These are phyloP conservation scores for Claviceps sp. DNA, from an alignment of 2,329 filamentous ascomycete genomes.

Conservation along the genomic window DNA sequence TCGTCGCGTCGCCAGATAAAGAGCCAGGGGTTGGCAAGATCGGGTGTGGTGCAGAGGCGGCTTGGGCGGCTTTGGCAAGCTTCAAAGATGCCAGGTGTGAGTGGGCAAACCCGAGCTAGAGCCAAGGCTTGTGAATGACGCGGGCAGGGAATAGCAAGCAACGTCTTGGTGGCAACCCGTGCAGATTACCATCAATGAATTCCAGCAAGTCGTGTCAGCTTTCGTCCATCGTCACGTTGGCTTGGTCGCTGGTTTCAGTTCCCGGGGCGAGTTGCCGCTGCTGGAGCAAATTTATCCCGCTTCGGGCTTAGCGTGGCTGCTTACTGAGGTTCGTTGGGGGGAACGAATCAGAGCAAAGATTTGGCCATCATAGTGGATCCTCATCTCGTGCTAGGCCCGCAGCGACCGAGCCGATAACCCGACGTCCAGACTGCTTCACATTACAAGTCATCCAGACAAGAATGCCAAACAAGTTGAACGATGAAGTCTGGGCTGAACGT, in stretches of 20 bases:
- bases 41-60: background rate
- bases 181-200: background rate
- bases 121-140: slow-evolving; percentile 2
- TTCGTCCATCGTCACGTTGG: background rate
- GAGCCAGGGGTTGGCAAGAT: slow-evolving; percentile 1
- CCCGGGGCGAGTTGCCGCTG: background rate
- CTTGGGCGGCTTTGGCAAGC: background rate
- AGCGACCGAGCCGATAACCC: no score
- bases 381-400: background rate
- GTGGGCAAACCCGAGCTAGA: slow-evolving; percentile 4
- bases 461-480: background rate
- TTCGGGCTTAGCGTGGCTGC: background rate
- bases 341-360: slow-evolving; percentile 1
- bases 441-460: background rate
- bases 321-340: background rate
- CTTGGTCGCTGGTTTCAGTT: slow-evolving; percentile 2
- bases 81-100: slow-evolving; percentile 2
- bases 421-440: background rate
- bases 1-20: background rate
- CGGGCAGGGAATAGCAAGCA: background rate
- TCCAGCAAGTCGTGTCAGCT: background rate
- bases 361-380: background rate
- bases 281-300: background rate
- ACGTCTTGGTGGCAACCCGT: background rate
- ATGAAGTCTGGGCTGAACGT: background rate